Evolutionary conservation across 768 basidiomycete species (phyloP).

Genomic region (Xerocomellus dryophilus): DNA sequence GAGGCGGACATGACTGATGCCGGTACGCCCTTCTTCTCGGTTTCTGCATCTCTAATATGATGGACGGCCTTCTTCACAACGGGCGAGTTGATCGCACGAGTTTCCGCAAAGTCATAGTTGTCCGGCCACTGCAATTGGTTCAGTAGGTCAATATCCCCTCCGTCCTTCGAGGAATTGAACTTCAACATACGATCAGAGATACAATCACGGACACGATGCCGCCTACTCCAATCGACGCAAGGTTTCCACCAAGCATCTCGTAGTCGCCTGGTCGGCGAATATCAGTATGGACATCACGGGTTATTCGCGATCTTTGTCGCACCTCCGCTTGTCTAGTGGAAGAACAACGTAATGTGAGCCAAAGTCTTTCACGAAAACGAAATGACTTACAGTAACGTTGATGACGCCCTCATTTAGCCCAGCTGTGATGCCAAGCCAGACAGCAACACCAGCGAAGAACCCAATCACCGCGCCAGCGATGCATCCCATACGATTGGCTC

Average conservation of each 20-base stretch:
- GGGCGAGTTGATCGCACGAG: conserved; percentile 68
- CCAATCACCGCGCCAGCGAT: conserved; percentile 71
- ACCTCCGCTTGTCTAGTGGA: conserved; percentile 47
- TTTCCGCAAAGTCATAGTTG: conserved; percentile 76
- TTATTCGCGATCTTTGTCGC: conserved; percentile 30
- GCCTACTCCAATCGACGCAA: conserved; percentile 80
- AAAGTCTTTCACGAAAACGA: neutral
- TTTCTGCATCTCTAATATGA: conserved; percentile 27
- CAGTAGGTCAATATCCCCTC: neutral
- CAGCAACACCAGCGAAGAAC: conserved; percentile 64
- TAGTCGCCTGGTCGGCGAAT: conserved; percentile 37
- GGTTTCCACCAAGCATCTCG: conserved; percentile 85
- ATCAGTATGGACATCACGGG: neutral
- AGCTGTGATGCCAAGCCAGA: conserved; percentile 84
- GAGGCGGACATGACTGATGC: conserved; percentile 38
- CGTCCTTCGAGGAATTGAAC: neutral
- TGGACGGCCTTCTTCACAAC: conserved; percentile 12
- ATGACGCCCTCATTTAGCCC: conserved; percentile 66
- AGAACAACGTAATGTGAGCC: neutral
- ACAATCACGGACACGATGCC: conserved; percentile 66
- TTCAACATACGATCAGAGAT: conserved; percentile 57
- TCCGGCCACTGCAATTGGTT: conserved; percentile 60
- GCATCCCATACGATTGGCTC: conserved; percentile 84
- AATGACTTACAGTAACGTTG: conserved; percentile 55
- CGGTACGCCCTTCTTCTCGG: conserved; percentile 36